Base-by-base conservation (phyloP, 306 rosid species). In the Quercus engelmannii region DNA sequence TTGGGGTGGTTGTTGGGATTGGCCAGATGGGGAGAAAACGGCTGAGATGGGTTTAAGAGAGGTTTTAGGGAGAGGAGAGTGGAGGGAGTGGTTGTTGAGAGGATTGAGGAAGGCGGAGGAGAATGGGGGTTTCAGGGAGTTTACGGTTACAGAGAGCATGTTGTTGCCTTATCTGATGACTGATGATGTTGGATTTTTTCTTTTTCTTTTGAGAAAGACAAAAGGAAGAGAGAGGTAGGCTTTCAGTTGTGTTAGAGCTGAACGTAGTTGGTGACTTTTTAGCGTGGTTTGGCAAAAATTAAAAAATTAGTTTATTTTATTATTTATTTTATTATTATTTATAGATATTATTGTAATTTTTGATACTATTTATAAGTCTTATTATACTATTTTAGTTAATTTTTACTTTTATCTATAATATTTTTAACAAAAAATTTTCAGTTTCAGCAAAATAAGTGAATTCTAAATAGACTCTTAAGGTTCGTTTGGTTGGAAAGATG, bases 131-230 rank as follows among this genome's bases (percentile, higher is more conserved):
- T 71, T 79, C 19, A 77, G 78, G 51, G 80, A 26, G 76, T 73
- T 86, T 5, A 70, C 71, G 1, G 80, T 67, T 26, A 76, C 4
- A 30, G 88, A 85, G 9, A 83, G 73, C 91, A 85, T 88, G 74
- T 73, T 82, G 69, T 25, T 4, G 64, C 1, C 19, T 5, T 49
- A 49, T 49, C 54, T 49, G 54, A 49, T 49, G 1, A 49, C 54
- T 49, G 54, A 49, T 49, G 54, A 49, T 49, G 54, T 49, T 49
- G 0, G 54, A 49, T 49, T 49, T 49, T 49, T 49, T 11, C 0
- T 3, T 49, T 11, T 49, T 0, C 0, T 41, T 8, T 41, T 41
- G 46, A 41, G 46, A 41, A 41, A 41, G 46, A 41, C 46, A 8
- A 41, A 8, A 41, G 46, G 46, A 41, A 41, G 46, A 41, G 0